Evolutionary conservation across 1,284 basidiomycete species (phyloP).

Genomic region (Ceratobasidium sp.): DNA sequence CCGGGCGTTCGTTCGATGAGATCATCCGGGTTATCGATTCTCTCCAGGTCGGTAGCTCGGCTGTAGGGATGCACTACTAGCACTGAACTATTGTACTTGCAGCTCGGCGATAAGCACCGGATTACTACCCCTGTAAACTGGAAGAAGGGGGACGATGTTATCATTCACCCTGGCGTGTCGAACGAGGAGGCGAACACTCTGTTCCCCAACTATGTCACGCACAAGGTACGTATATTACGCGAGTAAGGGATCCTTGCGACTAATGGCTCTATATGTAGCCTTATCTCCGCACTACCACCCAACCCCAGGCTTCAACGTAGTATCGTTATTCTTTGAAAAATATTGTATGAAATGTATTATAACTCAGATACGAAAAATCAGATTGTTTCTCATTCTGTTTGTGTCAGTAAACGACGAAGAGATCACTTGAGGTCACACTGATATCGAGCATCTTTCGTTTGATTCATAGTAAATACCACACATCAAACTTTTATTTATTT

Average conservation of each 20-base stretch:
- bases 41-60: slow-evolving; percentile 91
- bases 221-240: slow-evolving; percentile 60
- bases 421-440: neutral
- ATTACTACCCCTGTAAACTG: slow-evolving; percentile 89
- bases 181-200: slow-evolving; percentile 88
- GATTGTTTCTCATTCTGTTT: neutral
- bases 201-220: slow-evolving; percentile 75
- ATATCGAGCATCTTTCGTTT: neutral
- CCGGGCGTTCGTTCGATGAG: slow-evolving; percentile 71
- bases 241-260: neutral
- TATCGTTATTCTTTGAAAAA: neutral
- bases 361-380: neutral
- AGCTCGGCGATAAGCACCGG: slow-evolving; percentile 43
- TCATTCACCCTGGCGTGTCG: slow-evolving; percentile 87
- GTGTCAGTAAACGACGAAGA: neutral
- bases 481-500: too few species aligned
- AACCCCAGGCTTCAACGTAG: slow-evolving; percentile 36
- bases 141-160: slow-evolving; percentile 91
- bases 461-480: neutral
- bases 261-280: slow-evolving; percentile 55
- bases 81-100: neutral
- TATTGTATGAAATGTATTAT: slow-evolving; percentile 13
- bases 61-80: slow-evolving; percentile 63
- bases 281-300: slow-evolving; percentile 77
- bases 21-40: slow-evolving; percentile 85